These are phyloP conservation scores for Hypoxylon sp. DNA, from an alignment of 2,329 filamentous ascomycete genomes.

Conservation along the genomic window DNA sequence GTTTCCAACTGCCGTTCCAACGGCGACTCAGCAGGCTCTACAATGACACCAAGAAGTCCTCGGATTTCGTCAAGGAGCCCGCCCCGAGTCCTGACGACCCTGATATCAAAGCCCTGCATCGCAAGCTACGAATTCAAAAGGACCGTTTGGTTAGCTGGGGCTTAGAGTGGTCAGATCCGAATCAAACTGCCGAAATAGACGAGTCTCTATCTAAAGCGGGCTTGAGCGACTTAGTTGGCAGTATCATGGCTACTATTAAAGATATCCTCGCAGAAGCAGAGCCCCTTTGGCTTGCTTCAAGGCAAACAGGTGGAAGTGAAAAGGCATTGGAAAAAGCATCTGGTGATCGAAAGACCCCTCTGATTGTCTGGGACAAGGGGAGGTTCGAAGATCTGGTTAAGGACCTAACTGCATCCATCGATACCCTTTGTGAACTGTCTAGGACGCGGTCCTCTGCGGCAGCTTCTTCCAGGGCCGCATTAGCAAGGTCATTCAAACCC, in stretches of 20 bases:
- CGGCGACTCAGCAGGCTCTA: constrained; percentile 79
- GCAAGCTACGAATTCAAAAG: constrained; percentile 83
- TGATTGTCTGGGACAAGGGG: constrained; percentile 76
- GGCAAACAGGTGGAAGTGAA: constrained; percentile 58
- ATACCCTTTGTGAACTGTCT: constrained; percentile 83
- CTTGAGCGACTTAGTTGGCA: constrained; percentile 80
- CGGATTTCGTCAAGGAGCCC: constrained; percentile 77
- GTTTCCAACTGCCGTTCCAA: constrained; percentile 70
- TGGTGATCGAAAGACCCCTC: constrained; percentile 65
- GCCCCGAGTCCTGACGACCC: constrained; percentile 74
- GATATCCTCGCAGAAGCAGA: constrained; percentile 83
- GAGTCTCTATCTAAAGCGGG: constrained; percentile 79
- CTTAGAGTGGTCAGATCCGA: constrained; percentile 82
- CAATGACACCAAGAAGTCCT: constrained; percentile 84
- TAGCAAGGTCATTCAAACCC: constrained; percentile 55
- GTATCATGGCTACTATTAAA: constrained; percentile 84
- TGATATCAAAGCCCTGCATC: constrained; percentile 78
- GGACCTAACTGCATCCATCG: constrained; percentile 82
- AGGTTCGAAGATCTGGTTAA: constrained; percentile 80
- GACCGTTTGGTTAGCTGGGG: constrained; percentile 85
- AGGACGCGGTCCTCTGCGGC: constrained; percentile 69
- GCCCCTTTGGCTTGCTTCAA: constrained; percentile 75
- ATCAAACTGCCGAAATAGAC: constrained; percentile 77
- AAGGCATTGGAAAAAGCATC: constrained; percentile 56
- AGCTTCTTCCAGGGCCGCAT: constrained; percentile 51